Percentiles rank a stretch among this genome's conserved stretches.
These are phyloP conservation scores for Pseudopyrenochaeta lycopersici DNA, from an alignment of 2,329 filamentous ascomycete genomes.

Conservation along the genomic window DNA sequence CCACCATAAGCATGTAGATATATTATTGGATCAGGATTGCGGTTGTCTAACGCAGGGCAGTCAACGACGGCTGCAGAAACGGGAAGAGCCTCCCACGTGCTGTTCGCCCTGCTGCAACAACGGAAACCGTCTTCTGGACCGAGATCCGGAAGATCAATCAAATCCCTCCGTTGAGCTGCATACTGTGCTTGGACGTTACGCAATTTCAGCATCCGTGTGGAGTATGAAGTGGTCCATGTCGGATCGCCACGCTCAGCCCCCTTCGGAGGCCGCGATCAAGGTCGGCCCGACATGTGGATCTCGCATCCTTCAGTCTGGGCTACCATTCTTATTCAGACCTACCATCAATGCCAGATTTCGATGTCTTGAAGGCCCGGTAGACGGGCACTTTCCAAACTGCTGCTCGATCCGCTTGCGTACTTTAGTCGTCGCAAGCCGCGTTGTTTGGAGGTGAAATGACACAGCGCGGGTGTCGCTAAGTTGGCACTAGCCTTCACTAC, in stretches of 20 bases:
- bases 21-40: neutral
- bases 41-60: neutral
- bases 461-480: neutral
- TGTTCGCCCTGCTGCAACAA: neutral
- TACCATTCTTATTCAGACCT: too few relatives aligned
- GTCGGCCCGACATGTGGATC: too few relatives aligned
- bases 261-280: too few relatives aligned
- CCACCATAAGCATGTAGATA: neutral
- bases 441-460: neutral
- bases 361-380: neutral
- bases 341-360: too few relatives aligned
- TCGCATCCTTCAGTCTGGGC: too few relatives aligned
- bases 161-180: neutral
- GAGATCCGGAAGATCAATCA: too few relatives aligned
- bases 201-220: too few relatives aligned
- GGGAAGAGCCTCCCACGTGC: neutral
- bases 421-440: too few relatives aligned
- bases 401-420: too few relatives aligned
- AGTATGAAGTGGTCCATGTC: too few relatives aligned
- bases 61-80: neutral
- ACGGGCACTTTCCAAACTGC: neutral
- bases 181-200: neutral
- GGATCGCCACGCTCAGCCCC: too few relatives aligned
- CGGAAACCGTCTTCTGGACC: neutral
- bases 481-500: conserved; percentile 5